Percentiles rank a stretch among this genome's conserved stretches.
These are phyloP conservation scores for Apodospora peruviana DNA, from an alignment of 495 filamentous ascomycete species.

Conservation along the genomic window DNA sequence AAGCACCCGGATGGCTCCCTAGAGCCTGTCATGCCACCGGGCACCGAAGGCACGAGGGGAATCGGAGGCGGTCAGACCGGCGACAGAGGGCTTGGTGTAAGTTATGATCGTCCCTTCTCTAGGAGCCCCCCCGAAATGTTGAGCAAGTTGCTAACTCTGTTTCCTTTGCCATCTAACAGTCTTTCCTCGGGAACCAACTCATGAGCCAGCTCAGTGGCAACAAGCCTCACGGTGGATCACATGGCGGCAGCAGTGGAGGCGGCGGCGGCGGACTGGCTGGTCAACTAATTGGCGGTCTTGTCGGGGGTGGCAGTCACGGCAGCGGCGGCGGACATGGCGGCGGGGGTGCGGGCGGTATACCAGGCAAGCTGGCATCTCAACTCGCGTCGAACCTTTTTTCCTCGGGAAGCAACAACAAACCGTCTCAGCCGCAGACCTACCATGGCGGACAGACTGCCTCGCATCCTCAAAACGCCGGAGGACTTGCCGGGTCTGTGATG, in stretches of 20 bases:
- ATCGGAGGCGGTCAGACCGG: slow-evolving; percentile 25
- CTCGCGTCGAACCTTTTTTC: slow-evolving; percentile 42
- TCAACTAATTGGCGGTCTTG: slow-evolving; percentile 26
- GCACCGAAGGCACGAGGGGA: slow-evolving; percentile 31
- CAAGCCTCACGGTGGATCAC: slow-evolving; percentile 11
- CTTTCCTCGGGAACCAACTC: slow-evolving; percentile 22
- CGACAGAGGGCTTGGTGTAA: slow-evolving; percentile 43
- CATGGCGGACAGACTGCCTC: slow-evolving; percentile 26
- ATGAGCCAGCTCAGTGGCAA: slow-evolving; percentile 14
- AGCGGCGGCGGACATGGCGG: slow-evolving; percentile 23
- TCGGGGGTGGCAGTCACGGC: slow-evolving; percentile 26
- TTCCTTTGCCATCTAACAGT: too few species aligned
- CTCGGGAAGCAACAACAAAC: slow-evolving; percentile 30
- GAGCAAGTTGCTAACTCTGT: too few species aligned
- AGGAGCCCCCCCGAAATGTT: too few species aligned
- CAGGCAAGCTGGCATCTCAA: slow-evolving; percentile 40
- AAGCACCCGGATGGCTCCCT: slow-evolving; percentile 44
- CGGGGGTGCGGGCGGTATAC: slow-evolving; percentile 29
- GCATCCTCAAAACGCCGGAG: slow-evolving; percentile 22
- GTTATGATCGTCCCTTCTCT: slow-evolving; percentile 18
- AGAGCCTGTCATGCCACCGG: slow-evolving; percentile 36
- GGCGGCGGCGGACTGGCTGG: slow-evolving; percentile 30
- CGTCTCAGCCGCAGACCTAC: slow-evolving; percentile 28
- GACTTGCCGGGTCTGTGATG: slow-evolving; percentile 35
- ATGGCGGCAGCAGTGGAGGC: slow-evolving; percentile 19